Evolutionary conservation across 805 yeast species (phyloP), one percentile per base, ranked within the genome.

Genomic region (Wickerhamiella australiensis): DNA sequence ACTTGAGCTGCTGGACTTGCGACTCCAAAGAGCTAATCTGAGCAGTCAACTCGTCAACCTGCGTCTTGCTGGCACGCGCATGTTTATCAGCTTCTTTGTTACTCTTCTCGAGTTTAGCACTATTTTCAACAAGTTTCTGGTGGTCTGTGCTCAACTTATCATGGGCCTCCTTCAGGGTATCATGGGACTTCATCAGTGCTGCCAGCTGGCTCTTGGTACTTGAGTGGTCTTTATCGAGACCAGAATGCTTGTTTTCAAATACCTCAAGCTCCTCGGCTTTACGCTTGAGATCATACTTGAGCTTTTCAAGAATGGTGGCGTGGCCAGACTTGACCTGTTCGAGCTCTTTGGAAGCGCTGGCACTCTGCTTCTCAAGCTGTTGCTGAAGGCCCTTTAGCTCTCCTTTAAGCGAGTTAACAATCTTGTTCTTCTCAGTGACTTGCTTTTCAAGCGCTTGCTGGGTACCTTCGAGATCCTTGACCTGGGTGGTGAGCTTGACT

Each of bases 401-500:
- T 13, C 11, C 27, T 11, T 41, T 45, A 9, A 47, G 47, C n/a
- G 45, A 44, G 17, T 5, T 8, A 4, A 26, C 18, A 5, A 31
- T 42, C 47, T 45, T 42, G 8, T 31, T 20, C 22, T 42, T 46
- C 42, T 46, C 50, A 3, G 42, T 41, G 7, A 8, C 41, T 21
- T 38, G 42, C 3, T 11, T 21, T n/a, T 38, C 42, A 13, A 38
- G 26, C 12, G 26, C 21, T n/a, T 20, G 15, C 26, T 38, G 25
- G n/a, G 42, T 38, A 11, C 20, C 27, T 22, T 38, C 8, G 42
- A 38, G 42, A 7, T 38, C 42, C 25, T 38, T 22, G 26, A 59
- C 49, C 44, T 61, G 55, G 15, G 49, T 47, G 0, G 44, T 3
- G 5, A 55, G 51, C 20, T 50, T 25, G 36, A 52, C 26, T 46